Evolutionary conservation across 768 basidiomycete genomes (phyloP).

Genomic region (Imleria badia): DNA sequence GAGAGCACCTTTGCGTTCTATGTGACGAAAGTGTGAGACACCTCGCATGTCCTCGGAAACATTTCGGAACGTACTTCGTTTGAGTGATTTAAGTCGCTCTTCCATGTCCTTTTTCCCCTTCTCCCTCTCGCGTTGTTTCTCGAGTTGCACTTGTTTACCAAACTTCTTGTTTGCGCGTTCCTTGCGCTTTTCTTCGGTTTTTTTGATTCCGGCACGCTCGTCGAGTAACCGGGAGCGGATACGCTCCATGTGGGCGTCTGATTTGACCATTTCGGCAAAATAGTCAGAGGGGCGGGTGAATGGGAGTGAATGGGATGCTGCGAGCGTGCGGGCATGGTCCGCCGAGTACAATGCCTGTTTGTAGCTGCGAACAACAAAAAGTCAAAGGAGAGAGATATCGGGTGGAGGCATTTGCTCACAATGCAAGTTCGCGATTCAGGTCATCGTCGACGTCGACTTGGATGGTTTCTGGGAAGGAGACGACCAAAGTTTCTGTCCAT

Average conservation of each 20-base stretch:
- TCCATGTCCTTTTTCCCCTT: constrained; percentile 89
- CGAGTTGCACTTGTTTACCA: constrained; percentile 95
- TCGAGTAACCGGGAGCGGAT: constrained; percentile 89
- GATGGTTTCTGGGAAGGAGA: constrained; percentile 72
- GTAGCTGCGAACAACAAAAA: constrained; percentile 56
- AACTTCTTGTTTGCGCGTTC: constrained; percentile 97
- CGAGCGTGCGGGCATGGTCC: constrained; percentile 72
- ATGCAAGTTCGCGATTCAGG: constrained; percentile 91
- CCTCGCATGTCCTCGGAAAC: not conserved
- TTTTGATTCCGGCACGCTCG: constrained; percentile 85
- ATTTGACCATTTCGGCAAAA: constrained; percentile 99
- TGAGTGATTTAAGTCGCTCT: constrained; percentile 80
- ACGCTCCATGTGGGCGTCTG: constrained; percentile 96
- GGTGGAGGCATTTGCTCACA: constrained; percentile 51
- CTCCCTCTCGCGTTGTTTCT: constrained; percentile 90
- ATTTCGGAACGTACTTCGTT: constrained; percentile 62
- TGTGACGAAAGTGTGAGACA: constrained; percentile 2
- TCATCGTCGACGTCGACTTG: constrained; percentile 83
- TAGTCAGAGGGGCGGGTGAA: constrained; percentile 93
- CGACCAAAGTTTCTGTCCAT: constrained; percentile 80
- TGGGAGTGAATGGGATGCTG: constrained; percentile 73
- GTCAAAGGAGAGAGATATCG: not conserved
- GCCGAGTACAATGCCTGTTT: constrained; percentile 90
- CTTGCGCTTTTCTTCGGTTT: constrained; percentile 85
- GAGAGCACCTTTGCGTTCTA: constrained; percentile 83